These are phyloP conservation scores for Gnaphalium uliginosum DNA, from an alignment of 129 eudicot species.

Conservation along the genomic window DNA sequence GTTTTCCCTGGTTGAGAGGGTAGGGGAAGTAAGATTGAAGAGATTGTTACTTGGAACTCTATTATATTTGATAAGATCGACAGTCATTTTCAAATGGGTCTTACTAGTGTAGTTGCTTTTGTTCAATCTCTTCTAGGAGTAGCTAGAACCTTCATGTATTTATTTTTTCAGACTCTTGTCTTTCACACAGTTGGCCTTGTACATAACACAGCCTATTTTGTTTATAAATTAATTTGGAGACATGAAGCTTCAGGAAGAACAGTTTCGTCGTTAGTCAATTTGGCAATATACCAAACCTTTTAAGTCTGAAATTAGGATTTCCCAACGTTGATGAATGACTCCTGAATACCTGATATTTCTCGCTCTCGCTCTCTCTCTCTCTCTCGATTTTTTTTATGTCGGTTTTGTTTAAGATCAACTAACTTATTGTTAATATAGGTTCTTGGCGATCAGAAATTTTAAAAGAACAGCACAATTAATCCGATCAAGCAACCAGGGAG, in stretches of 20 bases:
- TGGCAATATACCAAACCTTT: background rate
- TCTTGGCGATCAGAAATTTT: conserved; percentile 45
- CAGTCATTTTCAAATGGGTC: background rate
- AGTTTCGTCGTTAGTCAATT: background rate
- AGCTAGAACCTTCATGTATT: background rate
- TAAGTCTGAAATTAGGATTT: background rate
- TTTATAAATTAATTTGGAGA: background rate
- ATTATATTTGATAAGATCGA: too few species aligned
- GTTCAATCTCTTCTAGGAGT: too few species aligned
- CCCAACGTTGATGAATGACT: background rate
- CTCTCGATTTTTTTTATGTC: background rate
- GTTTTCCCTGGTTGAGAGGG: background rate
- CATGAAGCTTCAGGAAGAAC: background rate
- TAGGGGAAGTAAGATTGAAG: background rate
- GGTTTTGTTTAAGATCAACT: background rate
- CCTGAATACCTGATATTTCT: background rate
- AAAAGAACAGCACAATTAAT: conserved; percentile 40
- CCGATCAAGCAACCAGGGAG: conserved; percentile 34
- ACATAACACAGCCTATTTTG: background rate
- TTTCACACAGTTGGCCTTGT: background rate
- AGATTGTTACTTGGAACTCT: background rate
- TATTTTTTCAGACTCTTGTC: background rate
- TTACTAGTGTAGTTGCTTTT: too few species aligned
- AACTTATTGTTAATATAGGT: conserved; percentile 39
- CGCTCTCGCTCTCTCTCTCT: background rate